A percentile compares a stretch with the other conserved stretches of the same genome.
Evolutionary conservation across 805 yeast genomes (phyloP).

Genomic region (Zygoascus tannicola): DNA sequence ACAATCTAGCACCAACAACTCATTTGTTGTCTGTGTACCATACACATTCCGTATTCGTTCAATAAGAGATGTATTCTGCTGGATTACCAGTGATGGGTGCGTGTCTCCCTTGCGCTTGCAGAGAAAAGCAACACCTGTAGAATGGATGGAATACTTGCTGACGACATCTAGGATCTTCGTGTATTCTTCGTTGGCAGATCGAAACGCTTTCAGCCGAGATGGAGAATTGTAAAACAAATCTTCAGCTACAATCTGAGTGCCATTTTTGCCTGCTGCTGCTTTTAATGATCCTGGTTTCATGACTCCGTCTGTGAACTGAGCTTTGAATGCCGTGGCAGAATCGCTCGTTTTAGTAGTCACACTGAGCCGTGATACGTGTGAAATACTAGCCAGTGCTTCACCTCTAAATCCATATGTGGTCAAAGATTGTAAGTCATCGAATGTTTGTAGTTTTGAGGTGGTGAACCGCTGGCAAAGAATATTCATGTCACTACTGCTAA

Average conservation of each 20-base stretch:
- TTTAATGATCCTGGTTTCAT: constrained; percentile 38
- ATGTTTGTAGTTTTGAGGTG: constrained; percentile 68
- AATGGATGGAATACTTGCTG: constrained; percentile 74
- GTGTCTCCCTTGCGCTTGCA: constrained; percentile 76
- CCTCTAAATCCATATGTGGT: constrained; percentile 92
- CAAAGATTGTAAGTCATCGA: constrained; percentile 65
- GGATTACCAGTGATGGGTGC: constrained; percentile 52
- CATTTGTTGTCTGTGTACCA: constrained; percentile 61
- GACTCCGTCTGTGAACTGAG: constrained; percentile 61
- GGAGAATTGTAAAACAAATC: constrained; percentile 87
- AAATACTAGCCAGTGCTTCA: constrained; percentile 90
- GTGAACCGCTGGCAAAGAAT: constrained; percentile 88
- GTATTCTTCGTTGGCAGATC: constrained; percentile 64
- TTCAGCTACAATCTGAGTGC: constrained; percentile 79
- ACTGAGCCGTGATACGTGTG: constrained; percentile 75
- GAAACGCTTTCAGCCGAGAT: constrained; percentile 59
- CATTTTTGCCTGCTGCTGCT: constrained; percentile 78
- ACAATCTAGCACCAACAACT: constrained; percentile 41
- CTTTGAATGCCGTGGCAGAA: constrained; percentile 60
- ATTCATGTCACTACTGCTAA: constrained; percentile 53
- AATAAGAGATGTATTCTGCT: constrained; percentile 39
- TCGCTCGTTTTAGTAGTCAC: constrained; percentile 63
- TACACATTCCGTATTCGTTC: constrained; percentile 69
- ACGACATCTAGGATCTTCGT: constrained; percentile 70
- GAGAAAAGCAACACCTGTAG: constrained; percentile 57